Evolutionary conservation across 148 eudicot genomes (phyloP), one percentile per base, ranked within the genome.

Genomic region (Rhododendron simsii): DNA sequence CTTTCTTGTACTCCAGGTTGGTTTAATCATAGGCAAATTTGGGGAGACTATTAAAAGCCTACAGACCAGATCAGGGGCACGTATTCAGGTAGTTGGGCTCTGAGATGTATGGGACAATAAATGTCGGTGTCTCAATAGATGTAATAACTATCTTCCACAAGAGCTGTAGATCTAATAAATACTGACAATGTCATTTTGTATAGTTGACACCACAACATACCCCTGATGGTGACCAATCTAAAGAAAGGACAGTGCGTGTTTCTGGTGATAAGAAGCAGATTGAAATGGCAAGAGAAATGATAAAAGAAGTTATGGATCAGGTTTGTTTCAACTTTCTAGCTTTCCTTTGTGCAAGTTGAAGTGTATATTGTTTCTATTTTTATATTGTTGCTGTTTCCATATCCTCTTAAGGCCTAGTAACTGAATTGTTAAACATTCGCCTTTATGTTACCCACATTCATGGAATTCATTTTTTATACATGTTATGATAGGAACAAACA

Each of bases 231-330:
- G 96, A 95, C 79, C 92, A 91, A 78, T 91, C 95, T 18, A 93
- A 91, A 86, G 98, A 95, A 87, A 93, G 96, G 88, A 97, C 92
- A 65, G 95, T 95, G 80, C 90, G 98, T 65, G 91, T 97, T 33
- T 92, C 96, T 81, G 99, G 99, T 83, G 98, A 93, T 85, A 94
- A 87, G 91, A 93, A 90, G 89, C 98, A 95, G 90, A 92, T 97
- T 86, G 98, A 97, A 84, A 81, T 86, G 77, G 99, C 98, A 28
- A 90, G 91, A 86, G 99, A 94, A 84, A 91, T 97, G 90, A 95
- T 97, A 55, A 95, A 92, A 86, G 96, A 97, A 89, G 98, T 94
- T 71, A 95, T 97, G 99, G 92, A 87, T 90, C 99, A 97, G 99
- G 99, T 97, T 89, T 88, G 93, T 90, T 69, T 44, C 50, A 59